phyloP scores from a whole-genome alignment of 805 yeast genomes.

The Ogataea pini region DNA sequence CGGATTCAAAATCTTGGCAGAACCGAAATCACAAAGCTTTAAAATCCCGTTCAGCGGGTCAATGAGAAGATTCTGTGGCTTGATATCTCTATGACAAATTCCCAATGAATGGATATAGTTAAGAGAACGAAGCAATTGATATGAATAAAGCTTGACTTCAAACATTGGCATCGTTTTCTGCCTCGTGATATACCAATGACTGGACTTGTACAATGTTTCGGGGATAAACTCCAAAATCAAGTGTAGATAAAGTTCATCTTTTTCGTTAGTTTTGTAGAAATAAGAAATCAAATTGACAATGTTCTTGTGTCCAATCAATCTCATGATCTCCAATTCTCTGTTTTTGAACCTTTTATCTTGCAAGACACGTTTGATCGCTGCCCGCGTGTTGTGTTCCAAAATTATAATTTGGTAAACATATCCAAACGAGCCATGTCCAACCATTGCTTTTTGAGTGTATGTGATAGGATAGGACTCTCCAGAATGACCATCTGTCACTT shows the following conservation, averaged over 20 bases:
- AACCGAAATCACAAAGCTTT: conserved; percentile 94
- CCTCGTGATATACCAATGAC: conserved; percentile 78
- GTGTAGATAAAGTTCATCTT: conserved; percentile 83
- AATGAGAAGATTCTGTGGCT: conserved; percentile 85
- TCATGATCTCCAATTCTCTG: conserved; percentile 95
- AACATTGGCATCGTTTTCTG: conserved; percentile 81
- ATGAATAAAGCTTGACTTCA: conserved; percentile 84
- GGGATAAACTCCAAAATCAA: conserved; percentile 91
- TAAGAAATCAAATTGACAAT: conserved; percentile 86
- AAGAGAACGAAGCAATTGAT: conserved; percentile 73
- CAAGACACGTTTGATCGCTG: conserved; percentile 94
- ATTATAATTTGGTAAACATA: conserved; percentile 90
- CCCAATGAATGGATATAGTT: conserved; percentile 77
- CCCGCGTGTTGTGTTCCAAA: conserved; percentile 69
- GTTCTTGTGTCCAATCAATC: conserved; percentile 79
- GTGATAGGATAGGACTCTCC: conserved; percentile 63
- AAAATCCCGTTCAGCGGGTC: conserved; percentile 83
- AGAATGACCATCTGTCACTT: conserved; percentile 70
- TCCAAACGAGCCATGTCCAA: conserved; percentile 99
- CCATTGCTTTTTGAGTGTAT: conserved; percentile 83
- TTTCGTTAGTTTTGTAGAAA: conserved; percentile 65
- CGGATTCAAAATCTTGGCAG: conserved; percentile 88
- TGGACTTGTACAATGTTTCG: conserved; percentile 91
- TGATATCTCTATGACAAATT: conserved; percentile 89
- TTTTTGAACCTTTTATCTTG: conserved; percentile 94